These are phyloP conservation scores for Dictyostelium firmibasis DNA, from an alignment of 78 protist species.

Conservation along the genomic window DNA sequence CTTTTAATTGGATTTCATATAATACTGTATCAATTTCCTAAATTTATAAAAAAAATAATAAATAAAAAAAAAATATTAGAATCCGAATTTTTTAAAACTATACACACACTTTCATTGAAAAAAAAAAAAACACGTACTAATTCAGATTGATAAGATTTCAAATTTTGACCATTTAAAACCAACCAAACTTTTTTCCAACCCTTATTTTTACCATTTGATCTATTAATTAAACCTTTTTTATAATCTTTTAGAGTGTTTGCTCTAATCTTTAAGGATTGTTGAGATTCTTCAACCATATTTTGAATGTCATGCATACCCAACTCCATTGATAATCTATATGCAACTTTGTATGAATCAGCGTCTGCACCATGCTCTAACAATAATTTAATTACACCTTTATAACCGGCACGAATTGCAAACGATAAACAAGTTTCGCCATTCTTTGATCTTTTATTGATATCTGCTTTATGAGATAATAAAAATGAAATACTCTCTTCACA, in stretches of 20 bases:
- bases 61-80: no score
- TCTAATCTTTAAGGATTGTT: constrained; percentile 46
- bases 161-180: constrained; percentile 31
- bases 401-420: constrained; percentile 76
- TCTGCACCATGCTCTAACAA: constrained; percentile 64
- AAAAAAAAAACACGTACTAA: not conserved
- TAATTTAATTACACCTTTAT: constrained; percentile 53
- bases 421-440: constrained; percentile 71
- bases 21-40: constrained; percentile 22
- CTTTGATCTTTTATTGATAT: constrained; percentile 43
- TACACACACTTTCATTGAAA: not conserved
- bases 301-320: constrained; percentile 50
- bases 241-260: not conserved
- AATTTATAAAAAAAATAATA: no score
- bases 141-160: constrained; percentile 29
- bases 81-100: not conserved
- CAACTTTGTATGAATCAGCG: constrained; percentile 2
- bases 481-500: constrained; percentile 25
- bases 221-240: constrained; percentile 17
- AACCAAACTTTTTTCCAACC: constrained; percentile 47
- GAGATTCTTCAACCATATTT: constrained; percentile 40
- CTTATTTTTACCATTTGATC: constrained; percentile 23
- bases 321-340: constrained; percentile 27
- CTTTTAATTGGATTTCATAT: constrained; percentile 32
- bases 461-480: constrained; percentile 14